Conservation (phyloP, 2,329 filamentous ascomycete species). For the Colletotrichum ledebouriae region DNA sequence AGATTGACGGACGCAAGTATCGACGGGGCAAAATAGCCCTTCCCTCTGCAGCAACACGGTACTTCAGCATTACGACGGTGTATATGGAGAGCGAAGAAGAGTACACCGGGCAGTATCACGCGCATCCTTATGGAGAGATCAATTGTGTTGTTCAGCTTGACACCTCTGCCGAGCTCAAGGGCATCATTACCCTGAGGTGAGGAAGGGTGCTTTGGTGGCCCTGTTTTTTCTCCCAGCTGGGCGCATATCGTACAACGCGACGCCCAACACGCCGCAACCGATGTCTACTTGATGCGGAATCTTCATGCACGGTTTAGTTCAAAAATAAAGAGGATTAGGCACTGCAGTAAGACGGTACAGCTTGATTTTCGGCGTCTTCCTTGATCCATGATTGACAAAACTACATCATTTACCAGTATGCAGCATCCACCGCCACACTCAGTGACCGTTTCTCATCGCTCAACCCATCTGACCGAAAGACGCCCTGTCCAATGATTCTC, state of each 20-base stretch:
- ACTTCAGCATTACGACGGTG: slow-evolving; percentile 69
- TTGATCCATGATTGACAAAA: too few relatives aligned
- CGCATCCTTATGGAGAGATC: slow-evolving; percentile 68
- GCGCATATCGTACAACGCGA: slow-evolving; percentile 59
- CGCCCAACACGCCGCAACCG: slow-evolving; percentile 59
- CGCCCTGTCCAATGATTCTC: too few relatives aligned
- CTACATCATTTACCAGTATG: too few relatives aligned
- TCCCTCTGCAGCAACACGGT: slow-evolving; percentile 61
- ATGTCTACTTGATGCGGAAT: slow-evolving; percentile 27
- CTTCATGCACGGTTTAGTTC: too few relatives aligned
- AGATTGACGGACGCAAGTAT: slow-evolving; percentile 61
- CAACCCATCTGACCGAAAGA: too few relatives aligned
- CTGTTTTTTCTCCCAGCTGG: slow-evolving; percentile 69
- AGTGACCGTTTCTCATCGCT: too few relatives aligned
- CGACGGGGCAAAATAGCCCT: slow-evolving; percentile 60
- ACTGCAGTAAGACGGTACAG: too few relatives aligned
- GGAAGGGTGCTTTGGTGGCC: slow-evolving; percentile 63
- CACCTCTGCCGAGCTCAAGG: slow-evolving; percentile 62
- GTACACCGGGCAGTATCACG: slow-evolving; percentile 64
- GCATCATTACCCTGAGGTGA: slow-evolving; percentile 68
- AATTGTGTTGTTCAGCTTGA: slow-evolving; percentile 67
- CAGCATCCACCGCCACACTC: too few relatives aligned
- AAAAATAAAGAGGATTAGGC: too few relatives aligned
- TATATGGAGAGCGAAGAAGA: slow-evolving; percentile 66
- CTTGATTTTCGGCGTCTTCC: too few relatives aligned